Conservation (phyloP, 192 early-diverging fungal genomes). For the Spizellomyces sp. region DNA sequence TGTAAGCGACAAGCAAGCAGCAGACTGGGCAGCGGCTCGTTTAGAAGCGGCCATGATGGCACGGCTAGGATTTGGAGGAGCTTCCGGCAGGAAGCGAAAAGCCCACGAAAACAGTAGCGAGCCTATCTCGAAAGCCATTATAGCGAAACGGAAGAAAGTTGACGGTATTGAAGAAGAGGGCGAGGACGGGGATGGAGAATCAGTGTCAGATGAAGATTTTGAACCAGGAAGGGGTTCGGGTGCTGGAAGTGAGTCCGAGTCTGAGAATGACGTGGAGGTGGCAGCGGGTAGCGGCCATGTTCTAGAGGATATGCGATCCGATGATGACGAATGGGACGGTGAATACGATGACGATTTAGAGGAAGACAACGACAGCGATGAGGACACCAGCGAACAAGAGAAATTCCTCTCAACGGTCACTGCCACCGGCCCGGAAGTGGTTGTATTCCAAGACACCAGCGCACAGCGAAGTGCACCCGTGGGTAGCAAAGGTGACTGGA, state of each 20-base stretch:
- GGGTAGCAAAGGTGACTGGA: not conserved
- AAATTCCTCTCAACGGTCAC: too few relatives aligned
- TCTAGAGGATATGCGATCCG: slow-evolving; percentile 25
- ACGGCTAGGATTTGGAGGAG: slow-evolving; percentile 19
- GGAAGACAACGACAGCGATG: slow-evolving; percentile 2
- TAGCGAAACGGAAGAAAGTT: not conserved
- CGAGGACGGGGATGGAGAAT: not conserved
- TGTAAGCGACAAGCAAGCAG: not conserved
- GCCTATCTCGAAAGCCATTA: not conserved
- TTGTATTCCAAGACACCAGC: slow-evolving; percentile 21
- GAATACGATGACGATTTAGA: slow-evolving; percentile 16
- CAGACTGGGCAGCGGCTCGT: slow-evolving; percentile 25
- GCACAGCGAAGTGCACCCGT: not conserved
- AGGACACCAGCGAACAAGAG: not conserved
- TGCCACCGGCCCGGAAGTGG: slow-evolving; percentile 11
- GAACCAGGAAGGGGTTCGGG: not conserved
- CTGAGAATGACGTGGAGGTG: not conserved
- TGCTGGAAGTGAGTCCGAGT: not conserved
- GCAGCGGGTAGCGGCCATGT: not conserved
- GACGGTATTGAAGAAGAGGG: not conserved
- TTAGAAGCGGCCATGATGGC: slow-evolving; percentile 27
- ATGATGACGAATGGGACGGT: slow-evolving; percentile 17
- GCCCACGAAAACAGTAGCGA: not conserved
- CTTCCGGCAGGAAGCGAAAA: slow-evolving; percentile 16
- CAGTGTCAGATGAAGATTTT: not conserved